Evolutionary conservation across 805 yeast genomes (phyloP).

Genomic region (Candida piceae): DNA sequence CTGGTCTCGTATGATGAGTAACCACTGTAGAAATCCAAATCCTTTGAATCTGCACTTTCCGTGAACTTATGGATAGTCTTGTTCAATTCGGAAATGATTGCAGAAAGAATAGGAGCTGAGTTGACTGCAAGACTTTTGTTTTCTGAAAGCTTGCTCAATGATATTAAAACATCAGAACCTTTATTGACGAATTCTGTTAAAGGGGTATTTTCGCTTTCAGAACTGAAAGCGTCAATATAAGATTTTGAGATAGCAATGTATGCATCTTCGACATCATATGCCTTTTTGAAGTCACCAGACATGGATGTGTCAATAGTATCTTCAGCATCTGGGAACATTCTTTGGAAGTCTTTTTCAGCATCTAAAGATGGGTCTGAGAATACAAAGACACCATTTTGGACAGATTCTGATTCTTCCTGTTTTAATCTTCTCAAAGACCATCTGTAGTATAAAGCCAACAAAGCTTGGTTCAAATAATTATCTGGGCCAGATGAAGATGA

Average conservation of each 20-base stretch:
- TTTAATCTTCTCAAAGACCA: slow-evolving; percentile 76
- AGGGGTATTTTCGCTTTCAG: slow-evolving; percentile 5
- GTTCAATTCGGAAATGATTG: slow-evolving; percentile 32
- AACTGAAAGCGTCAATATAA: slow-evolving; percentile 41
- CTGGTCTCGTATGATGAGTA: slow-evolving; percentile 55
- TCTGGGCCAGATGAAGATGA: slow-evolving; percentile 13
- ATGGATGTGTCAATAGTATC: slow-evolving; percentile 43
- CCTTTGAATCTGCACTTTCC: slow-evolving; percentile 14
- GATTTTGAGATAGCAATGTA: slow-evolving; percentile 44
- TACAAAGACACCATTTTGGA: slow-evolving; percentile 59
- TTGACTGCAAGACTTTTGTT: slow-evolving; percentile 19
- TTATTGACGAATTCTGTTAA: slow-evolving; percentile 32
- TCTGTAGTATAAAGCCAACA: slow-evolving; percentile 64
- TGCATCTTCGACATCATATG: slow-evolving; percentile 37
- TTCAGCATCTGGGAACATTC: slow-evolving; percentile 85
- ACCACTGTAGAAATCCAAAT: slow-evolving; percentile 63
- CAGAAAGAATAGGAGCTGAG: slow-evolving; percentile 29
- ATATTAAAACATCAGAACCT: slow-evolving; percentile 35
- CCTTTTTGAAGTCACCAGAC: slow-evolving; percentile 16
- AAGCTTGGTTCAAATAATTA: slow-evolving; percentile 37
- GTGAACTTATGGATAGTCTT: slow-evolving; percentile 29
- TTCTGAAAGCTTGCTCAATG: slow-evolving; percentile 22
- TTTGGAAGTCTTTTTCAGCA: slow-evolving; percentile 72
- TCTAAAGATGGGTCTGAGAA: slow-evolving; percentile 59
- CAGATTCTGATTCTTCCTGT: slow-evolving; percentile 56